Percentiles rank a stretch among this genome's conserved stretches.
Conservation (phyloP, 75 land plant genomes). For the Gnetum montanum region DNA sequence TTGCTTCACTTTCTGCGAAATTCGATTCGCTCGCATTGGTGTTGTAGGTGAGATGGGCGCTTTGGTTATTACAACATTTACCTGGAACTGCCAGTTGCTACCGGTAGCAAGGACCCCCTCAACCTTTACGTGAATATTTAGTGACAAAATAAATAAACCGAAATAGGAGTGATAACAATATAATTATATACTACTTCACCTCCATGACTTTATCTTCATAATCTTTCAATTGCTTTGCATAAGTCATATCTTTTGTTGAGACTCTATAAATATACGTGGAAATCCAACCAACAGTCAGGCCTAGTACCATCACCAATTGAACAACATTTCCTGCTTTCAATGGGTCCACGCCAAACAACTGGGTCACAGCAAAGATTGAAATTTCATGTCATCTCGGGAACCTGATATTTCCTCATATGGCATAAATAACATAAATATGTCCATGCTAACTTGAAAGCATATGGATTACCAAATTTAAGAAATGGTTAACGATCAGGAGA, state of each 20-base stretch:
- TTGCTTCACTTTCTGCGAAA: no score
- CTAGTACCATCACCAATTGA: constrained; percentile 81
- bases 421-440: neutral
- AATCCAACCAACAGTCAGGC: constrained; percentile 92
- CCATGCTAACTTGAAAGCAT: neutral
- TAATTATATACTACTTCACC: constrained; percentile 27
- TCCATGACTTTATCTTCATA: constrained; percentile 92
- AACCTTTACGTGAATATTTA: no score
- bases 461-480: neutral
- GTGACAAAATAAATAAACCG: no score
- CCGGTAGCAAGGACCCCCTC: no score
- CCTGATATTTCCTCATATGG: no score
- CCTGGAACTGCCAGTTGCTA: no score
- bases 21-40: no score
- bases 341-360: constrained; percentile 85
- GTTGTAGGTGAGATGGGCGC: no score
- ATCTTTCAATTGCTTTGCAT: constrained; percentile 80
- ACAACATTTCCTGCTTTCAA: constrained; percentile 91
- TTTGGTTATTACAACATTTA: no score
- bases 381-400: no score
- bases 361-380: constrained; percentile 12
- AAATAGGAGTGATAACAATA: no score
- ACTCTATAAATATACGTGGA: constrained; percentile 84
- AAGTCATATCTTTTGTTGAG: constrained; percentile 96
- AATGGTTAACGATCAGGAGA: neutral